Conservation (phyloP, 106 monocot genomes). For the Iris macrosiphon region DNA sequence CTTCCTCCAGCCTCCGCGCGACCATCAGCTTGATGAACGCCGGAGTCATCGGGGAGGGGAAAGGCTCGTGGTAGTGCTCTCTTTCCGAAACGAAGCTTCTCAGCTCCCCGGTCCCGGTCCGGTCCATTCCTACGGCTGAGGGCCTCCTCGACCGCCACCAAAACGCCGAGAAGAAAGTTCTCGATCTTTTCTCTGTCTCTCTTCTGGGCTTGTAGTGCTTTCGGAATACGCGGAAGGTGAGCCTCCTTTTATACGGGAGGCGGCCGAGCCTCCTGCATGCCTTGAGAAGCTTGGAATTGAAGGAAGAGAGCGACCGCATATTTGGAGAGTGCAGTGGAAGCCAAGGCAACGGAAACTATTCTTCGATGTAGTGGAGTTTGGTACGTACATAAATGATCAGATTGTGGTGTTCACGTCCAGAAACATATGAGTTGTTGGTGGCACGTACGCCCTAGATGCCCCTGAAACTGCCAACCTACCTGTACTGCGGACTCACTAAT, state of each 20-base stretch:
- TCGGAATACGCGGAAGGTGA: slow-evolving; percentile 1
- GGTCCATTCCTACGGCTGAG: neutral
- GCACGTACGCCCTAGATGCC: too few species aligned
- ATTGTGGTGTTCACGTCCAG: too few species aligned
- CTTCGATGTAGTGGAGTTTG: too few species aligned
- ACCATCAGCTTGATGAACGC: slow-evolving; percentile 11
- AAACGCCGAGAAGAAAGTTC: neutral
- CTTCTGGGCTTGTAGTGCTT: neutral
- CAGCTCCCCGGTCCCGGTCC: slow-evolving; percentile 3
- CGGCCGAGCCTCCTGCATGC: slow-evolving; percentile 28
- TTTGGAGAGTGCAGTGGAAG: slow-evolving; percentile 5
- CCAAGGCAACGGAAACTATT: too few species aligned
- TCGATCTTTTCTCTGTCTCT: neutral
- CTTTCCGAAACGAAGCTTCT: slow-evolving; percentile 20
- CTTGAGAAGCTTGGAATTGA: slow-evolving; percentile 20
- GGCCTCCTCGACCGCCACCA: neutral
- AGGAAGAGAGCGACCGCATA: slow-evolving; percentile 9
- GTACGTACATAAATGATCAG: too few species aligned
- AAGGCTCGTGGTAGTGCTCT: slow-evolving; percentile 6
- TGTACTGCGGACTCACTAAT: too few species aligned
- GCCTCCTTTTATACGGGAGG: slow-evolving; percentile 8
- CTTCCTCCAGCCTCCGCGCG: neutral
- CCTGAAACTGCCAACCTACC: too few species aligned
- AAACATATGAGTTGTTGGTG: too few species aligned
- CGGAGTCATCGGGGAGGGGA: slow-evolving; percentile 22